Conservation (phyloP, 257 asterid species). For the Coffea eugenioides region DNA sequence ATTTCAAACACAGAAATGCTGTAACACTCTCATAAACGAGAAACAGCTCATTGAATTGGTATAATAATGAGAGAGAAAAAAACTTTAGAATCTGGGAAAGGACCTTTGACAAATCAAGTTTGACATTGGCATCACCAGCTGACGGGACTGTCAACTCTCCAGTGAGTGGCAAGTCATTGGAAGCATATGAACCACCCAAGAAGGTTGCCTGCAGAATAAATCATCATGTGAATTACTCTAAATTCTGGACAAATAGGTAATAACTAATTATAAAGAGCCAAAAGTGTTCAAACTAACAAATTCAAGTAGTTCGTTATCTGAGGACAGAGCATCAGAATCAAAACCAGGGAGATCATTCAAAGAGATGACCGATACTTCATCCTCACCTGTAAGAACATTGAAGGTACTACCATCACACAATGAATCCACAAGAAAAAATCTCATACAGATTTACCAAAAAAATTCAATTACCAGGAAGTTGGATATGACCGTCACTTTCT, state of each 20-base stretch:
- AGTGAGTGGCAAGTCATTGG: slow-evolving; percentile 47
- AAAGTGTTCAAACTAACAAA: slow-evolving; percentile 53
- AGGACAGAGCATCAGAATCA: slow-evolving; percentile 42
- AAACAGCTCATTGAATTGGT: not conserved
- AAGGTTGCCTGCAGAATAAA: slow-evolving; percentile 61
- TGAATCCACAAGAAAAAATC: slow-evolving; percentile 12
- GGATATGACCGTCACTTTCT: slow-evolving; percentile 53
- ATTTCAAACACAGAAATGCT: slow-evolving; percentile 14
- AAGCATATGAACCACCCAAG: slow-evolving; percentile 84
- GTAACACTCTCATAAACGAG: not conserved
- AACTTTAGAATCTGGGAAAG: slow-evolving; percentile 14
- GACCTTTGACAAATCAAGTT: slow-evolving; percentile 82
- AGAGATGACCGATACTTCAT: slow-evolving; percentile 61
- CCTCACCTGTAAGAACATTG: slow-evolving; percentile 45
- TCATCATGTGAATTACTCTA: slow-evolving; percentile 19
- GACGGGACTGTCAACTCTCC: slow-evolving; percentile 69
- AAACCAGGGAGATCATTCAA: slow-evolving; percentile 47
- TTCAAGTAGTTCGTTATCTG: slow-evolving; percentile 71
- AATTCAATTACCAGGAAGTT: slow-evolving; percentile 61
- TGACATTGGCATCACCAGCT: slow-evolving; percentile 57
- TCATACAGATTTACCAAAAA: slow-evolving; percentile 10
- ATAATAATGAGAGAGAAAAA: not conserved
- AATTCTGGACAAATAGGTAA: not conserved
- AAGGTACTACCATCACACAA: slow-evolving; percentile 15
- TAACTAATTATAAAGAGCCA: not conserved